Evolutionary conservation across 768 basidiomycete species (phyloP).

Genomic region (Tricholoma hemisulphureum): DNA sequence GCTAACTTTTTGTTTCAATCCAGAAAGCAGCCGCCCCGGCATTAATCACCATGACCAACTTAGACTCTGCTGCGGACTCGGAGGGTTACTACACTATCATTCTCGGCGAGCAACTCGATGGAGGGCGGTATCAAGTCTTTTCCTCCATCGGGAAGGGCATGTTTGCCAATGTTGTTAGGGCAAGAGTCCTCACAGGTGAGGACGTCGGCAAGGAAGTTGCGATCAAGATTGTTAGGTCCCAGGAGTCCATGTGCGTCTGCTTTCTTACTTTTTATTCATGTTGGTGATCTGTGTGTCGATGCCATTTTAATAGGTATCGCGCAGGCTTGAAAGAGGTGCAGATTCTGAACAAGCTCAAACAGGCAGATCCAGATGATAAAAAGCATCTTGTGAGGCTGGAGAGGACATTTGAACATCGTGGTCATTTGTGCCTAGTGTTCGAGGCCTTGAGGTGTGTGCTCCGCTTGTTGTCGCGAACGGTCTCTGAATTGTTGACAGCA

Average conservation of each 20-base stretch:
- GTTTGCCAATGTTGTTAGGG: conserved; percentile 96
- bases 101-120: conserved; percentile 90
- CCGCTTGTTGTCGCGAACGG: background rate
- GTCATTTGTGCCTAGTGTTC: conserved; percentile 94
- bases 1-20: background rate
- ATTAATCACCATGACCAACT: conserved; percentile 61
- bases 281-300: conserved; percentile 1
- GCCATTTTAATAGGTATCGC: conserved; percentile 67
- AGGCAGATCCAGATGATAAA: conserved; percentile 94
- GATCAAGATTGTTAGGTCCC: conserved; percentile 94
- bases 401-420: conserved; percentile 94
- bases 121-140: conserved; percentile 91
- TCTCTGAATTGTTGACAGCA: conserved; percentile 51
- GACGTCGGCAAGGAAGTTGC: conserved; percentile 74
- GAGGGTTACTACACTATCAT: conserved; percentile 97
- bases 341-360: conserved; percentile 82
- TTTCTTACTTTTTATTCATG: conserved; percentile 5
- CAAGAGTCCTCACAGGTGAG: conserved; percentile 72
- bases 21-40: conserved; percentile 57
- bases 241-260: conserved; percentile 87
- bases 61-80: conserved; percentile 88
- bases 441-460: conserved; percentile 82
- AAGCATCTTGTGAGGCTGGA: conserved; percentile 94
- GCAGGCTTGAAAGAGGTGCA: conserved; percentile 91
- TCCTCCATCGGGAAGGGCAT: conserved; percentile 97